Evolutionary conservation across 2,329 filamentous ascomycete species (phyloP), one percentile per base, ranked within the genome.

Genomic region (Huntiella decipiens): DNA sequence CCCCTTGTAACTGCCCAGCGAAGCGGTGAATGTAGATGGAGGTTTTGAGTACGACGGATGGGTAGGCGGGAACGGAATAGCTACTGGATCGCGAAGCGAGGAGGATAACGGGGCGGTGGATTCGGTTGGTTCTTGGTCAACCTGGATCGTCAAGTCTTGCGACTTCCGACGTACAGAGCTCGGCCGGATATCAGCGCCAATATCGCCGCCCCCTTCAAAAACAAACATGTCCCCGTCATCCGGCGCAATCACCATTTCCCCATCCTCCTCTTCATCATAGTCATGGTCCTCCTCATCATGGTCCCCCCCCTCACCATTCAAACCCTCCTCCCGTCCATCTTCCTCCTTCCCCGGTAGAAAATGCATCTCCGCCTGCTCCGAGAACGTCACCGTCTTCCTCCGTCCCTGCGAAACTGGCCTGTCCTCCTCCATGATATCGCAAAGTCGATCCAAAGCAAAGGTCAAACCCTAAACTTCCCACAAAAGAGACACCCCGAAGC

Each of bases 1-100:
- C 38, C 70, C 70, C 53, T 66, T 70, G 52, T 71, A 73, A n/a
- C 70, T 73, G 2, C 70, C 70, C 11, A 69, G 56, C 5, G 66
- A 67, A 13, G 62, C 62, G 16, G 60, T 16, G 31, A 43, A 15
- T n/a, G n/a, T 11, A 11, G 16, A 15, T n/a, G 12, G n/a, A 10
- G 5, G 22, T 15, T 19, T 43, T 34, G 33, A 13, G 16, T 34
- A 46, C 5, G 40, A 35, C 5, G 47, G 47, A 13, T 49, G 47
- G 15, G 46, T 44, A 7, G 43, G 28, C 4, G 47, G 47, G n/a
- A 49, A 37, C 15, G 44, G 39, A 50, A 50, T 44, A 11, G 22
- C 3, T 28, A 28, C 6, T 7, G 22, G 22, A 28, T 28, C 22
- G 22, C 22, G 22, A 28, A 28, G 8, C 2, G 22, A 28, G 22